Evolutionary conservation across 2,329 filamentous ascomycete genomes (phyloP).

Genomic region (Calonectria henricotiae): DNA sequence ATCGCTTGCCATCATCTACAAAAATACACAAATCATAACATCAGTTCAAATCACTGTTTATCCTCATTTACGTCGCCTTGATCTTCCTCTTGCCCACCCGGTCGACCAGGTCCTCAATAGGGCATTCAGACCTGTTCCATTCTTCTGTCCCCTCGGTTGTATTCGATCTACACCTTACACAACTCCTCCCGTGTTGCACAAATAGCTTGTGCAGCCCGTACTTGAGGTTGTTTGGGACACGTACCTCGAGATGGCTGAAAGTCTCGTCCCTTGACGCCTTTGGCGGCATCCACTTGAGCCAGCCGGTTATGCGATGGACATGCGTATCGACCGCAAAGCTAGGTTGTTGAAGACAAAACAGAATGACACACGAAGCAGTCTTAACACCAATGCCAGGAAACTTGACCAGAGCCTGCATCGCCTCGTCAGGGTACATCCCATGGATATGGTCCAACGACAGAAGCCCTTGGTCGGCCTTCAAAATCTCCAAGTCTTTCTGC

Average conservation of each 20-base stretch:
- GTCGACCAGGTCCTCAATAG: conserved; percentile 49
- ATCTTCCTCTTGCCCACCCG: conserved; percentile 48
- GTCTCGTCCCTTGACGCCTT: conserved; percentile 51
- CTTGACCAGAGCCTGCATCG: conserved; percentile 51
- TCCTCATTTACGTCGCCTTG: conserved; percentile 28
- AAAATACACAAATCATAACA: background rate
- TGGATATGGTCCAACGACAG: conserved; percentile 52
- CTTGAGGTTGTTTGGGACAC: conserved; percentile 50
- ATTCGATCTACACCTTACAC: conserved; percentile 50
- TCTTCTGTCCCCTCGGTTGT: conserved; percentile 52
- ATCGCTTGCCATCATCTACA: background rate
- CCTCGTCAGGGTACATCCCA: conserved; percentile 51
- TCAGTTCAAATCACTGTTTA: background rate
- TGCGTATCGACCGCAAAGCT: conserved; percentile 54
- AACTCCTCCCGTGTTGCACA: conserved; percentile 50
- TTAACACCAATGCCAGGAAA: conserved; percentile 53
- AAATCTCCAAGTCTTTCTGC: conserved; percentile 51
- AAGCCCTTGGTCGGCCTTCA: conserved; percentile 50
- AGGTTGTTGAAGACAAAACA: conserved; percentile 52
- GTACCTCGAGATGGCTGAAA: conserved; percentile 52
- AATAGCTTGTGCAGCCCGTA: conserved; percentile 52
- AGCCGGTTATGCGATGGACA: conserved; percentile 50
- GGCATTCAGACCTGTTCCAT: conserved; percentile 47
- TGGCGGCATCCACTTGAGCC: conserved; percentile 52
- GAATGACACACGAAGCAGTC: conserved; percentile 52